Percentiles rank a stretch among this genome's conserved stretches.
Conservation (phyloP, 495 filamentous ascomycete genomes). For the Entonaema liquescens region DNA sequence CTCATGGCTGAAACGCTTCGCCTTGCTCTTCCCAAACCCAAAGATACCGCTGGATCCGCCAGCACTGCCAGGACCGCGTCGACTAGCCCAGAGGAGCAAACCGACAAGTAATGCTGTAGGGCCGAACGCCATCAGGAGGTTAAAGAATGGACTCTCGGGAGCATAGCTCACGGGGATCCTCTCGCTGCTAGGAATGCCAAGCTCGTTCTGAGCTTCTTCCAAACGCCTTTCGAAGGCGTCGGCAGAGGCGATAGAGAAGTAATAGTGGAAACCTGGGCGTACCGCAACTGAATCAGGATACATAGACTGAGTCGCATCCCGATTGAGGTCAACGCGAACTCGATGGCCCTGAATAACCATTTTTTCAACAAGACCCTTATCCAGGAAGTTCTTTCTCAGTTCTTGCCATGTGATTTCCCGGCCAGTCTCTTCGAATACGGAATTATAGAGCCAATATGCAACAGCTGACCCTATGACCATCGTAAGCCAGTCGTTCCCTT, state of each 20-base stretch:
- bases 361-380: conserved; percentile 95
- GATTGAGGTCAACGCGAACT: conserved; percentile 85
- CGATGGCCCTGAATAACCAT: conserved; percentile 77
- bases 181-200: conserved; percentile 82
- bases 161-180: conserved; percentile 90
- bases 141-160: conserved; percentile 73
- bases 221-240: conserved; percentile 89
- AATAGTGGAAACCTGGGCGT: conserved; percentile 79
- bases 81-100: conserved; percentile 75
- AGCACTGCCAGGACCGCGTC: conserved; percentile 64
- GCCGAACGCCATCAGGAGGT: conserved; percentile 76
- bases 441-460: conserved; percentile 44
- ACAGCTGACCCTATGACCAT: conserved; percentile 32
- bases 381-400: conserved; percentile 87
- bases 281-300: conserved; percentile 84
- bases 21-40: conserved; percentile 92
- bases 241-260: conserved; percentile 94
- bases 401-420: conserved; percentile 98
- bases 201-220: conserved; percentile 85
- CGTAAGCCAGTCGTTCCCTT: conserved; percentile 39
- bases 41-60: conserved; percentile 85
- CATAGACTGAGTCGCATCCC: conserved; percentile 76
- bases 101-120: conserved; percentile 88
- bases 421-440: conserved; percentile 39
- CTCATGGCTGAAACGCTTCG: conserved; percentile 97